These are phyloP conservation scores for Oryza australiensis DNA, from an alignment of 176 grass and related monocot genomes.

Conservation along the genomic window DNA sequence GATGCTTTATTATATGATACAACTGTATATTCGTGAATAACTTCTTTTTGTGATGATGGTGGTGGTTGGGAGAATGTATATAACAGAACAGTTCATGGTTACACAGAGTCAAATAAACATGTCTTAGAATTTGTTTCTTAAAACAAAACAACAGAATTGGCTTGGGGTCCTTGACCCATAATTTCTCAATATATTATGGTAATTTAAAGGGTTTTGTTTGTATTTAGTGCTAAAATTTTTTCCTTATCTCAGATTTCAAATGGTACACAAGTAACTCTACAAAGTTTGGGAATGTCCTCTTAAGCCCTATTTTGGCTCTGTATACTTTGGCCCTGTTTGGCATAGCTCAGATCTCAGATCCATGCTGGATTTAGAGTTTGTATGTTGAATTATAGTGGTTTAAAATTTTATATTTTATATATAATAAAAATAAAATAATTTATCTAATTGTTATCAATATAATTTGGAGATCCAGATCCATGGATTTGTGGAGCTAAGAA, in stretches of 20 bases:
- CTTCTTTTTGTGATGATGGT: neutral
- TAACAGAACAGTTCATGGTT: neutral
- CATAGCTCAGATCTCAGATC: too few species aligned
- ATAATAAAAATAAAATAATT: too few species aligned
- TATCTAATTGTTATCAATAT: too few species aligned
- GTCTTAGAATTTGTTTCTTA: neutral
- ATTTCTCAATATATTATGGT: neutral
- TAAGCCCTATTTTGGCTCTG: neutral
- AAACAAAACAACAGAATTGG: neutral
- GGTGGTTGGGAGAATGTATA: neutral
- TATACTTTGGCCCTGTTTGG: too few species aligned
- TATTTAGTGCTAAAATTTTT: neutral
- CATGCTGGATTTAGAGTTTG: too few species aligned
- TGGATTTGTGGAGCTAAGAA: too few species aligned
- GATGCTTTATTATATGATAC: neutral
- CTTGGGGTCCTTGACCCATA: neutral
- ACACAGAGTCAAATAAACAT: neutral
- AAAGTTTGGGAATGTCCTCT: conserved; percentile 1
- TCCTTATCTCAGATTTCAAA: neutral
- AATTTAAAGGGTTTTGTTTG: neutral
- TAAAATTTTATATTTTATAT: too few species aligned
- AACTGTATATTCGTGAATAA: neutral
- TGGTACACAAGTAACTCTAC: neutral
- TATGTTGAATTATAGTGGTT: too few species aligned
- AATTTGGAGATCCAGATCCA: too few species aligned